phyloP scores from a whole-genome alignment of 441 rosid species.

The Eruca vesicaria region DNA sequence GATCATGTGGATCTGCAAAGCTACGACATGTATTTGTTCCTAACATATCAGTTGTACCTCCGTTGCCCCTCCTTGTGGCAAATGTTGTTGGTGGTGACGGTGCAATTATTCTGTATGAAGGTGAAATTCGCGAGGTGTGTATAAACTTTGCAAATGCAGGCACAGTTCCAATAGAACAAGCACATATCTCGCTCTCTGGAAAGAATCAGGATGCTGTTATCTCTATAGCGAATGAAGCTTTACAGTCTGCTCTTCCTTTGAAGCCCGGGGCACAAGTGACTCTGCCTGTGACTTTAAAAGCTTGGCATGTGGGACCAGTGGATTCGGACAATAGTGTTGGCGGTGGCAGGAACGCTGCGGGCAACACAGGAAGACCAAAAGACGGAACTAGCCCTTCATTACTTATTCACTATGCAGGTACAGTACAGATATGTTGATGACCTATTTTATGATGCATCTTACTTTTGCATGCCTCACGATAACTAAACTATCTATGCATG shows the following conservation, averaged over 20 bases:
- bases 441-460: conserved; percentile 1
- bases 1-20: conserved; percentile 90
- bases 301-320: conserved; percentile 76
- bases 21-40: conserved; percentile 77
- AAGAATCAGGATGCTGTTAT: conserved; percentile 92
- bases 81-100: conserved; percentile 92
- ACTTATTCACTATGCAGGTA: conserved; percentile 93
- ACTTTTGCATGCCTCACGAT: conserved; percentile 10
- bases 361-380: conserved; percentile 67
- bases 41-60: conserved; percentile 74
- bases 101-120: conserved; percentile 88
- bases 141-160: conserved; percentile 96
- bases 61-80: conserved; percentile 79
- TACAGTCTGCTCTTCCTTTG: conserved; percentile 81
- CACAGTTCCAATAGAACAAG: conserved; percentile 87
- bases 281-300: conserved; percentile 81
- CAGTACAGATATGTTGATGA: conserved; percentile 37
- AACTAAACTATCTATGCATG: conserved; percentile 3
- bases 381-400: conserved; percentile 79
- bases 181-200: conserved; percentile 90
- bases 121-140: conserved; percentile 83
- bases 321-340: conserved; percentile 60
- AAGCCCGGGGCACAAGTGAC: conserved; percentile 95
- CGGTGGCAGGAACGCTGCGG: conserved; percentile 48
- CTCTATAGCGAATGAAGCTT: conserved; percentile 64